phyloP scores from a whole-genome alignment of 2,329 filamentous ascomycete species.

The Apiospora phragmitis region DNA sequence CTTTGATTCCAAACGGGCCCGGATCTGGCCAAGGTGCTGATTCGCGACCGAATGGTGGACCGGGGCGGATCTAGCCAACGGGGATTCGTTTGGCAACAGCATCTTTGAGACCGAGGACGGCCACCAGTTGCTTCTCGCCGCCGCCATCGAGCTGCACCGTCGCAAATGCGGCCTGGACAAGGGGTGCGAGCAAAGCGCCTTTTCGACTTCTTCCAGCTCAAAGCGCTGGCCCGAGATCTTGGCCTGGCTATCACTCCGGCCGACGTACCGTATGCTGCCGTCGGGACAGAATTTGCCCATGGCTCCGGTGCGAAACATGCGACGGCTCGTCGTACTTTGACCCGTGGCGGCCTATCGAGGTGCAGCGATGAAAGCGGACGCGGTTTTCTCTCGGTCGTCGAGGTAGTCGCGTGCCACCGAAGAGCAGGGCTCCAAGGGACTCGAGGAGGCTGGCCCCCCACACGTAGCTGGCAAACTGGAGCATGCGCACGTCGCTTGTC shows the following conservation, averaged over 20 bases:
- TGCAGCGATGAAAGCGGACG: conserved; percentile 22
- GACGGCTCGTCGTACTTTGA: neutral
- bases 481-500: conserved; percentile 15
- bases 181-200: neutral
- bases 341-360: neutral
- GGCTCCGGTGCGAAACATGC: neutral
- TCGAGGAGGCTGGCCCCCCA: conserved; percentile 15
- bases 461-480: conserved; percentile 14
- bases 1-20: neutral
- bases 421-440: neutral
- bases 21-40: neutral
- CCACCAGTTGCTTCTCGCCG: neutral
- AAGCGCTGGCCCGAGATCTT: neutral
- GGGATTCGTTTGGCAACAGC: neutral
- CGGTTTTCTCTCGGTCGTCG: conserved; percentile 21
- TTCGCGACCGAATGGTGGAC: neutral
- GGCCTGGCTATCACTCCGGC: neutral
- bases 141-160: neutral
- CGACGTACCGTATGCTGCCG: neutral
- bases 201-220: conserved; percentile 2
- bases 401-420: conserved; percentile 32
- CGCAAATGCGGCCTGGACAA: neutral
- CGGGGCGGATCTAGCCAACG: neutral
- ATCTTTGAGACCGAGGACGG: neutral
- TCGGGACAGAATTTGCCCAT: neutral